Evolutionary conservation across 345 rosid species (phyloP).

Genomic region (Microthlaspi erraticum): DNA sequence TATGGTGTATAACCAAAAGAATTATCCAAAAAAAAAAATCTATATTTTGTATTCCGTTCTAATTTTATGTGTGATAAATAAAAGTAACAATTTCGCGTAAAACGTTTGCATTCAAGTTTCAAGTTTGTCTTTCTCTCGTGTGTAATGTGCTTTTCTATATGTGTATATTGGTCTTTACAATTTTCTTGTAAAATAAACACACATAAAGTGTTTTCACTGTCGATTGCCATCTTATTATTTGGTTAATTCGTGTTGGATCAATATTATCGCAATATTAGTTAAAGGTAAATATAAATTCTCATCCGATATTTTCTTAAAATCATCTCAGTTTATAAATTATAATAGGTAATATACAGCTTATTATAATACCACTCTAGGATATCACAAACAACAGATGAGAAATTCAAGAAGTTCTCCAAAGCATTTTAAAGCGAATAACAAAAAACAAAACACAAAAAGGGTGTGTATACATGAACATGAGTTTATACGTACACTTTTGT

Average conservation of each 20-base stretch:
- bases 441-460: too few relatives aligned
- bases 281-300: background rate
- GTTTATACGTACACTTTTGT: too few relatives aligned
- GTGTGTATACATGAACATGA: too few relatives aligned
- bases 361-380: too few relatives aligned
- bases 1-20: constrained; percentile 21
- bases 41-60: background rate
- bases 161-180: background rate
- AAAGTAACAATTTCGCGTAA: constrained; percentile 7
- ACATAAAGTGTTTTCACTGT: background rate
- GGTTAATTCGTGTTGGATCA: background rate
- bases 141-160: constrained; percentile 1
- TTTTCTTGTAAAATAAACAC: background rate
- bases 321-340: too few relatives aligned
- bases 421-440: too few relatives aligned
- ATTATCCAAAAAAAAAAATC: constrained; percentile 6
- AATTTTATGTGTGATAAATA: constrained; percentile 17
- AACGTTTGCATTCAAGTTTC: constrained; percentile 5
- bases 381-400: too few relatives aligned
- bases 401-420: too few relatives aligned
- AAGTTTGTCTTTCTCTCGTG: background rate
- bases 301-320: too few relatives aligned
- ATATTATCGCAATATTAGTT: background rate
- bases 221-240: background rate
- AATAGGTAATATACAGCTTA: too few relatives aligned